Conservation (phyloP, 2,329 filamentous ascomycete genomes). For the Talaromyces sp. region DNA sequence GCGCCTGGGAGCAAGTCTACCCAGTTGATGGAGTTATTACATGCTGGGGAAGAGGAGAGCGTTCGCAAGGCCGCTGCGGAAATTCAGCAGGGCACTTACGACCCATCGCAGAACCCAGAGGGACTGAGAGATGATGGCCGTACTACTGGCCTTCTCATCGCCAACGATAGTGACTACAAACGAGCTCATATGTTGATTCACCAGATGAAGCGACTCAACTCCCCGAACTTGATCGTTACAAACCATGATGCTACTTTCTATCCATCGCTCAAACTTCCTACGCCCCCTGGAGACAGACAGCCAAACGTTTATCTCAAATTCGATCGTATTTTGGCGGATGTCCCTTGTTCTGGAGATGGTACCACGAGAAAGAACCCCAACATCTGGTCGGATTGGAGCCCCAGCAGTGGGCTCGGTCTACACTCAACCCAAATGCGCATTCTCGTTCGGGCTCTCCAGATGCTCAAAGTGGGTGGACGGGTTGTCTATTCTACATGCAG, state of each 20-base stretch:
- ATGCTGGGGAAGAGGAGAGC: slow-evolving; percentile 84
- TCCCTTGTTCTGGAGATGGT: slow-evolving; percentile 38
- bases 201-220: slow-evolving; percentile 94
- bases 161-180: slow-evolving; percentile 96
- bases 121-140: slow-evolving; percentile 70
- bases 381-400: slow-evolving; percentile 93
- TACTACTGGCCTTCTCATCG: slow-evolving; percentile 85
- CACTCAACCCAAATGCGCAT: slow-evolving; percentile 86
- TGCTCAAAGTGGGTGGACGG: slow-evolving; percentile 90
- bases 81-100: slow-evolving; percentile 58
- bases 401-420: slow-evolving; percentile 80
- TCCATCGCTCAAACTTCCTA: slow-evolving; percentile 81
- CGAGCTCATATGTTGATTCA: slow-evolving; percentile 96
- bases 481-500: slow-evolving; percentile 98
- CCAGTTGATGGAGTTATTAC: slow-evolving; percentile 91
- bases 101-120: slow-evolving; percentile 51
- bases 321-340: slow-evolving; percentile 91
- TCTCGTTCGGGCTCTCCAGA: slow-evolving; percentile 84
- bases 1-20: slow-evolving; percentile 96
- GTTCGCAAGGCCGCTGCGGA: slow-evolving; percentile 68
- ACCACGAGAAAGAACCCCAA: slow-evolving; percentile 55
- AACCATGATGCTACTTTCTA: slow-evolving; percentile 98
- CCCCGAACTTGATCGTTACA: slow-evolving; percentile 92
- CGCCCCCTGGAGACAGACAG: slow-evolving; percentile 52
- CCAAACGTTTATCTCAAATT: slow-evolving; percentile 82